phyloP scores from a whole-genome alignment of 2,329 filamentous ascomycete genomes.

The Apiospora koreana region DNA sequence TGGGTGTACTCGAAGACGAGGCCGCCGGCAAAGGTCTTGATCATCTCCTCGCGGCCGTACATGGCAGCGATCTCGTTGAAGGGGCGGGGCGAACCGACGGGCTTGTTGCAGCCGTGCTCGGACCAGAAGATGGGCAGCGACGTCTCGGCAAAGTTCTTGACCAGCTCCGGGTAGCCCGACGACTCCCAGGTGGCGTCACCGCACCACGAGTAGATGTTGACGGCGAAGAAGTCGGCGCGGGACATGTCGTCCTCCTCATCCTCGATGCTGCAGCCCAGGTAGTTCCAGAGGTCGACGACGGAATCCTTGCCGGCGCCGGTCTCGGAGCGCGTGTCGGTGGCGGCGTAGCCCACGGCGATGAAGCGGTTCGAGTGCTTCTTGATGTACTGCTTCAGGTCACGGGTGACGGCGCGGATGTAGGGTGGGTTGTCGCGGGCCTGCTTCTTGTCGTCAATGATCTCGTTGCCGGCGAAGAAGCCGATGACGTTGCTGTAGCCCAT shows the following conservation, averaged over 20 bases:
- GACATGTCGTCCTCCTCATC: constrained; percentile 54
- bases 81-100: constrained; percentile 55
- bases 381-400: constrained; percentile 77
- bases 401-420: constrained; percentile 70
- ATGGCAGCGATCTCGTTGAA: constrained; percentile 74
- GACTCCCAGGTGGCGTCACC: constrained; percentile 60
- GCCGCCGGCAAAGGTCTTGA: constrained; percentile 66
- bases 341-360: constrained; percentile 76
- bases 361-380: constrained; percentile 63
- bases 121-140: constrained; percentile 76
- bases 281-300: constrained; percentile 70
- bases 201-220: constrained; percentile 75
- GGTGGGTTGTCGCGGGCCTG: constrained; percentile 61
- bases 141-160: constrained; percentile 61
- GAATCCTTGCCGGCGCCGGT: not conserved
- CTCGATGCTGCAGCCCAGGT: constrained; percentile 60
- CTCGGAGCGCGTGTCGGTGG: constrained; percentile 52
- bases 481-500: constrained; percentile 64
- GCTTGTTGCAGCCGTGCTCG: constrained; percentile 72
- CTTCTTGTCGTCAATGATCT: constrained; percentile 67
- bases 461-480: constrained; percentile 74
- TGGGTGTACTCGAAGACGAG: constrained; percentile 77
- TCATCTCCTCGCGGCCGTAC: constrained; percentile 67
- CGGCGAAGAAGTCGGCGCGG: constrained; percentile 59
- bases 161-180: constrained; percentile 61